Evolutionary conservation across 345 rosid species (phyloP), one percentile per base, ranked within the genome.

Genomic region (Eucalyptus brandiana): DNA sequence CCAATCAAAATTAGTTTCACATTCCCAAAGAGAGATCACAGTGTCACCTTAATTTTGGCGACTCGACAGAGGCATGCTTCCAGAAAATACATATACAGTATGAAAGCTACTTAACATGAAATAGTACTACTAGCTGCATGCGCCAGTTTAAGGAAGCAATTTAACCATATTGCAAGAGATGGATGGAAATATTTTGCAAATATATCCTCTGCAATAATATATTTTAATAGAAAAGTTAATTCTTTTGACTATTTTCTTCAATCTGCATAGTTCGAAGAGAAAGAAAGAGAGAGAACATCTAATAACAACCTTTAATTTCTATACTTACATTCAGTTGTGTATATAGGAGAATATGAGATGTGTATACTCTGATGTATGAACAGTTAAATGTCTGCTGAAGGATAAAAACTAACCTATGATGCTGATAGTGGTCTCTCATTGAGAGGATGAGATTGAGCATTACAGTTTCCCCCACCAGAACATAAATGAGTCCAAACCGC

Each of bases 381-480:
- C 76, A n/a, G 76, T 67, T 67, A n/a, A 67, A n/a, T 67, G 76
- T 67, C 40, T 30, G 87, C 87, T 16, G 87, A 53, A 86, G 34
- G 50, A 30, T 26, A 88, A 23, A 44, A 87, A 62, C 18, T 48
- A 87, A 96, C 96, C 95, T 91, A 69, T 86, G 92, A n/a, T 8
- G 21, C 65, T 88, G 92, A 89, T 92, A 53, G 67, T 92, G 92
- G 89, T 92, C 94, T 88, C 89, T 94, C 90, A 94, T 91, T 42
- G 94, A 91, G 32, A 97, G 93, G 87, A 96, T 86, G 89, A 95
- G 94, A 91, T 95, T 96, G 89, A 97, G 94, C 89, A 97, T 93
- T 88, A 95, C 99, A 88, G 94, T 95, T 91, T 97, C 94, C 62
- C 96, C 98, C 60, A 95, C 97, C 93, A 97, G 92, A 91, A 95